Percentiles rank a stretch among this genome's conserved stretches.
Conservation (phyloP, 2,329 filamentous ascomycete genomes). For the Stenocarpella maydis region DNA sequence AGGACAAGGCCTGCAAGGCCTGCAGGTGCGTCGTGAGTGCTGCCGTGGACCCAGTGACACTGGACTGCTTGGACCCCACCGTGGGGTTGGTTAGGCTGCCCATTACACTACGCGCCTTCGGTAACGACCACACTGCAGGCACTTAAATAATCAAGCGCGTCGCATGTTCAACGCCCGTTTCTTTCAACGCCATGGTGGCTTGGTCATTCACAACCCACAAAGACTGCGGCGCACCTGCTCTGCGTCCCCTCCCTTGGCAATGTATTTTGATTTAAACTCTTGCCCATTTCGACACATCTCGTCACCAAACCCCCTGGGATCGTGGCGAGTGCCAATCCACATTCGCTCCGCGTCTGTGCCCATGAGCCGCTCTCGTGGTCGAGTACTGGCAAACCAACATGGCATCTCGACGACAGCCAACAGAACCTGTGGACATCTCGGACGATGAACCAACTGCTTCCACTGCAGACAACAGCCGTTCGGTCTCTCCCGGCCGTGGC, state of each 20-base stretch:
- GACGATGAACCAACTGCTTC: slow-evolving; percentile 39
- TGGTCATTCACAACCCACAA: background rate
- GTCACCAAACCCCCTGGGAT: background rate
- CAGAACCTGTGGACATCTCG: slow-evolving; percentile 4
- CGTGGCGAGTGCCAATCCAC: background rate
- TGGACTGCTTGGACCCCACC: background rate
- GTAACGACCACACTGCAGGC: background rate
- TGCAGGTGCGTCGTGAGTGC: too few species aligned
- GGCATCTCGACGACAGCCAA: slow-evolving; percentile 13
- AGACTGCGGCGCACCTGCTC: background rate
- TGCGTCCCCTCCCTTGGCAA: background rate
- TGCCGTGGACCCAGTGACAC: too few species aligned
- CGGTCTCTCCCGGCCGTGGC: background rate
- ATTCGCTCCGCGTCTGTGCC: background rate
- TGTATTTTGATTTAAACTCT: too few species aligned
- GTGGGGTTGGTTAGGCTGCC: background rate
- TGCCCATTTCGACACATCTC: background rate
- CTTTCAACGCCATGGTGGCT: background rate
- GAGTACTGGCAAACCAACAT: slow-evolving; percentile 9
- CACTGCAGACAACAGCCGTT: slow-evolving; percentile 26
- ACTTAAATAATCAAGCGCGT: background rate
- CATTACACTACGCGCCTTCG: background rate
- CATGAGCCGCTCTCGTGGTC: background rate
- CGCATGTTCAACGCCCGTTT: background rate
- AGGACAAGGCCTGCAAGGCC: too few species aligned